Conservation (phyloP, 352 stramenopile species). For the Globisporangium viniferum region DNA sequence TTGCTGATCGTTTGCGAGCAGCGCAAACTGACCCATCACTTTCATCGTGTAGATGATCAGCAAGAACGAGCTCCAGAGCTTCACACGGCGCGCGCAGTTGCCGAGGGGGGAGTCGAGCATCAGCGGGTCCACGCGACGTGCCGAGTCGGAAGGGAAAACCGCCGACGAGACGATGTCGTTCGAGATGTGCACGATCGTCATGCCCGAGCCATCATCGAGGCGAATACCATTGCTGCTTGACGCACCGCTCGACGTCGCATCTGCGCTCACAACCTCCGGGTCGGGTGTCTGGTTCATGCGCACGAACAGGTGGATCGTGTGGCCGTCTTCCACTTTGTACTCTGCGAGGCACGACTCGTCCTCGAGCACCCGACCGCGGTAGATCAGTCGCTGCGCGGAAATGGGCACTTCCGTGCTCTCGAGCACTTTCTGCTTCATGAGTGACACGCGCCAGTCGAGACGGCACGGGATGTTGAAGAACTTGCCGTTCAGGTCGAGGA, state of each 20-base stretch:
- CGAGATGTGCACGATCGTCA: conserved; percentile 76
- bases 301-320: conserved; percentile 91
- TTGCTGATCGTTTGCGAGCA: conserved; percentile 81
- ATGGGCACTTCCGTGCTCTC: conserved; percentile 71
- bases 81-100: conserved; percentile 79
- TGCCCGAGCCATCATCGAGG: conserved; percentile 36
- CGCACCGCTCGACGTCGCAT: conserved; percentile 28
- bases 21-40: conserved; percentile 81
- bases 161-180: conserved; percentile 81
- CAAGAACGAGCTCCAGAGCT: conserved; percentile 86
- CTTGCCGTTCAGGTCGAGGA: conserved; percentile 84
- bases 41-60: conserved; percentile 91
- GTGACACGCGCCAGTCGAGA: conserved; percentile 60
- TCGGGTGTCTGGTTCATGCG: conserved; percentile 59
- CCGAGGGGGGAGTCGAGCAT: conserved; percentile 83
- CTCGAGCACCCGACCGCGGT: conserved; percentile 85
- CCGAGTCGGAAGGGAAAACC: conserved; percentile 82
- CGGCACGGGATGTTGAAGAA: conserved; percentile 73
- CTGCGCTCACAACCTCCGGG: conserved; percentile 45
- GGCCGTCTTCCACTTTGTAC: conserved; percentile 90
- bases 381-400: conserved; percentile 87
- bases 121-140: conserved; percentile 73
- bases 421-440: conserved; percentile 70
- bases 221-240: conserved; percentile 18
- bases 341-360: conserved; percentile 65